Percentiles rank a stretch among this genome's conserved stretches.
Evolutionary conservation across 495 filamentous ascomycete species (phyloP).

Genomic region (Penicillium silybi): DNA sequence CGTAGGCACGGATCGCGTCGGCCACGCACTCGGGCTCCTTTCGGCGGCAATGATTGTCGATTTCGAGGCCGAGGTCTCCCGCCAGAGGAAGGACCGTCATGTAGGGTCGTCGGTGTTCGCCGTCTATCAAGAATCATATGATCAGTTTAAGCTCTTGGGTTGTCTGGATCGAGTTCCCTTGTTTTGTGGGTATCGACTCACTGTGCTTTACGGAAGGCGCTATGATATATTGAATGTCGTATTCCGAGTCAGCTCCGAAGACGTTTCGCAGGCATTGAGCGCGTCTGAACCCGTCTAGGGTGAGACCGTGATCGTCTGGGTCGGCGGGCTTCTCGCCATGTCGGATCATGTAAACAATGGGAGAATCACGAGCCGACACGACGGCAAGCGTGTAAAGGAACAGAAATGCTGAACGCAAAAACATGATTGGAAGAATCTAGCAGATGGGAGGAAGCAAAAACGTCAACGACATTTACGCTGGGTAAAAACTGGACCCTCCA

Average conservation of each 20-base stretch:
- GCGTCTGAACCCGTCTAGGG: constrained; percentile 35
- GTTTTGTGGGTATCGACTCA: constrained; percentile 6
- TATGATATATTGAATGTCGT: constrained; percentile 47
- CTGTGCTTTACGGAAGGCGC: constrained; percentile 33
- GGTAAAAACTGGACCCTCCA: not conserved
- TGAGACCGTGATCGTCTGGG: constrained; percentile 35
- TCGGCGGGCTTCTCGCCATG: constrained; percentile 50
- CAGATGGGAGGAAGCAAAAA: not conserved
- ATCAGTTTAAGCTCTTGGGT: not conserved
- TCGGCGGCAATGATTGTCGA: constrained; percentile 40
- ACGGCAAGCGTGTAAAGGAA: not conserved
- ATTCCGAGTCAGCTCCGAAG: constrained; percentile 39
- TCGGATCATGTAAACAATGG: constrained; percentile 49
- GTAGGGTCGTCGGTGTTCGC: constrained; percentile 41
- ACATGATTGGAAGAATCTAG: not conserved
- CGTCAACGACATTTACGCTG: not conserved
- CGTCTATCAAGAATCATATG: constrained; percentile 29
- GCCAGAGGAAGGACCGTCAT: constrained; percentile 48
- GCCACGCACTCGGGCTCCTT: constrained; percentile 24
- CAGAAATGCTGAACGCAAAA: not conserved
- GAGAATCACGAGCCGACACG: constrained; percentile 2
- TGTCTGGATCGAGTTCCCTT: not conserved
- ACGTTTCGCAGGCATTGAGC: constrained; percentile 44
- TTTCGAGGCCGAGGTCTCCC: constrained; percentile 38
- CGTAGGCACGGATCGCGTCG: constrained; percentile 13